Percentiles rank a stretch among this genome's conserved stretches.
These are phyloP conservation scores for Trichophyton simii DNA, from an alignment of 2,329 filamentous ascomycete species.

Conservation along the genomic window DNA sequence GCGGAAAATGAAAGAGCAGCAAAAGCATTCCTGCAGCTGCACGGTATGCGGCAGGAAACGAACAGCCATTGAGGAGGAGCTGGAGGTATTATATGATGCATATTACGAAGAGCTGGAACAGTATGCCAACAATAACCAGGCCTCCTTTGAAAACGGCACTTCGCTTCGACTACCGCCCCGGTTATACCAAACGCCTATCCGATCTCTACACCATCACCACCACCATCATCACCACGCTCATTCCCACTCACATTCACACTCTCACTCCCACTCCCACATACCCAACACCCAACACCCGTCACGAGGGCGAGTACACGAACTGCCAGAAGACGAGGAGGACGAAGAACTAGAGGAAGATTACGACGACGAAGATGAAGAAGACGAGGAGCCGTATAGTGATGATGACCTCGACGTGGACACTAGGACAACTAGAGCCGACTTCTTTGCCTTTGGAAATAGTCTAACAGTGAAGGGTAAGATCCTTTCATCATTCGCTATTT, in stretches of 20 bases:
- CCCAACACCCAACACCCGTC: constrained; percentile 51
- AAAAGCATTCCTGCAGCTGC: constrained; percentile 97
- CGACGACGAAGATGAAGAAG: constrained; percentile 54
- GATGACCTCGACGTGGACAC: constrained; percentile 51
- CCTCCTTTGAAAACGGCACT: constrained; percentile 41
- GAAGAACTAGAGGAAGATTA: constrained; percentile 38
- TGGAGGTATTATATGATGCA: constrained; percentile 93
- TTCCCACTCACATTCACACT: too few relatives aligned
- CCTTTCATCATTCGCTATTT: not conserved
- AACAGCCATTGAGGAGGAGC: constrained; percentile 92
- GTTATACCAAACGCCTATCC: constrained; percentile 44
- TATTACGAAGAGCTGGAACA: constrained; percentile 98
- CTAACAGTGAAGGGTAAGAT: constrained; percentile 72
- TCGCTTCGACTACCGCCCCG: constrained; percentile 57
- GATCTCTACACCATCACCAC: constrained; percentile 46
- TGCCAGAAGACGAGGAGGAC: constrained; percentile 42
- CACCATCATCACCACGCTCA: not conserved
- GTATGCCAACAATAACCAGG: constrained; percentile 77
- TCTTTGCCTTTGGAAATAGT: constrained; percentile 96
- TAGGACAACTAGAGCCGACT: constrained; percentile 58
- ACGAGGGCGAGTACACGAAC: constrained; percentile 55
- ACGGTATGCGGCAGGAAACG: constrained; percentile 93
- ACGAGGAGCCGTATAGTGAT: constrained; percentile 55
- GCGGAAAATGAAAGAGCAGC: constrained; percentile 99
- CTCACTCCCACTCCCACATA: constrained; percentile 29